Base-by-base conservation (phyloP, 1,284 basidiomycete species). In the Marasmius oreades region DNA sequence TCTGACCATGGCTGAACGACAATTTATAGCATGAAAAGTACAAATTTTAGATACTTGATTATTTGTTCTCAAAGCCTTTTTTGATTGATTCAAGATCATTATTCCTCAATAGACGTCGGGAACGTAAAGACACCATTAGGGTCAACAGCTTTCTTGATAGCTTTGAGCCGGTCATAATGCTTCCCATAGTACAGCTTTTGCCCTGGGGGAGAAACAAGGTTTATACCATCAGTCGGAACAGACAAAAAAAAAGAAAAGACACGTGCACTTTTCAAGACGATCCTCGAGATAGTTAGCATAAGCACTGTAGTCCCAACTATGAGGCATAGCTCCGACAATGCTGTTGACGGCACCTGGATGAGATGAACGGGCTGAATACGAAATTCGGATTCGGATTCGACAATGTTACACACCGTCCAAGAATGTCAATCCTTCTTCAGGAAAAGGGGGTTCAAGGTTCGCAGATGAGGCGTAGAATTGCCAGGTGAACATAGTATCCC, bases 401-500 rank as follows among this genome's bases (percentile, higher is more conserved):
- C n/a, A n/a, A n/a, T n/a, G n/a, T n/a, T n/a, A n/a, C 52, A 39
- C 53, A 45, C 51, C 39, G 42, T 68, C 63, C 24, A 68, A 24
- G 57, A 64, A 68, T 0, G 56, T 61, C 46, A 66, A 67, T 5
- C 67, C 66, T 26, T 51, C 53, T 14, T 60, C 57, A 1, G 67
- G 67, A 45, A 60, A 68, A 2, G 65, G 65, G 1, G 64, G 64
- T 11, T 44, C 26, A 34, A 51, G 46, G 43, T 60, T 64, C 7
- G 62, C 58, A 4, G 64, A 64, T 2, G 65, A 67, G 0, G 68
- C 64, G 46, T 69, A 67, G 36, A 69, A 57, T 51, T 69, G 68
- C 39, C 64, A 60, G 12, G 63, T 67, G 59, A 66, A 67, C 47
- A 65, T 43, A 2, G 62, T 58, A 52, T 61, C 57, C 3, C 67